Evolutionary conservation across 371 early-diverging fungal species (phyloP), one percentile per base, ranked within the genome.

Genomic region (Caulochytrium protostelioides): DNA sequence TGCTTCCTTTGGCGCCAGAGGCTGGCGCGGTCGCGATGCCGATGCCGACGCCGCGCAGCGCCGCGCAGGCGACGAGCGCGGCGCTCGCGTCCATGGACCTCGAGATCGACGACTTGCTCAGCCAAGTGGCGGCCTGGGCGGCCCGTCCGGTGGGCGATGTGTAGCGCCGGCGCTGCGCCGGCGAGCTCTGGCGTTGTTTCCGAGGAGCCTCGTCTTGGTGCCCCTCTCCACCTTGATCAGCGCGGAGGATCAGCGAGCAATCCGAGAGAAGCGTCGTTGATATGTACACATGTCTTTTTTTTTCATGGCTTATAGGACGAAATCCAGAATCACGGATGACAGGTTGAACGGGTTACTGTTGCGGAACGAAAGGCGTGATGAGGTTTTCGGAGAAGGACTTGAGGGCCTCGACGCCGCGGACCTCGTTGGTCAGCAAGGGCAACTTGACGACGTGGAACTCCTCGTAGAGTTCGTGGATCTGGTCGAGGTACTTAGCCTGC

Each of bases 401-500:
- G 49, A 97, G 73, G 49, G 75, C 75, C 25, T 85, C 82, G 8
- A 79, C 81, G 25, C 97, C 97, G 33, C 97, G 77, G 19, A 97
- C 84, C 68, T 97, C 97, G 37, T 76, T 76, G 23, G 90, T 92
- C 50, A 97, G 55, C 38, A 97, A 57, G 6, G 97, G 97, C 70
- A 97, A 63, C 43, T 72, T 70, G 27, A 79, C 62, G 36, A 85
- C 59, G 49, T 97, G 91, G 70, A 97, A 97, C 57, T 94, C 97
- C 39, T 90, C 91, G 53, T 95, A 95, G 20, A 97, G 71, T 36
- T 97, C 92, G 47, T 83, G 76, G 42, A 94, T 92, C 59, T 97
- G 91, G 43, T 83, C 83, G 26, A 97, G 65, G 49, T 97, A 97
- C 56, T 94, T 97, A 47, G 74, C 75, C 55, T 97, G 97, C 92